Base-by-base conservation (phyloP, 176 grass and related monocot species). In the Pontederia crassipes region DNA sequence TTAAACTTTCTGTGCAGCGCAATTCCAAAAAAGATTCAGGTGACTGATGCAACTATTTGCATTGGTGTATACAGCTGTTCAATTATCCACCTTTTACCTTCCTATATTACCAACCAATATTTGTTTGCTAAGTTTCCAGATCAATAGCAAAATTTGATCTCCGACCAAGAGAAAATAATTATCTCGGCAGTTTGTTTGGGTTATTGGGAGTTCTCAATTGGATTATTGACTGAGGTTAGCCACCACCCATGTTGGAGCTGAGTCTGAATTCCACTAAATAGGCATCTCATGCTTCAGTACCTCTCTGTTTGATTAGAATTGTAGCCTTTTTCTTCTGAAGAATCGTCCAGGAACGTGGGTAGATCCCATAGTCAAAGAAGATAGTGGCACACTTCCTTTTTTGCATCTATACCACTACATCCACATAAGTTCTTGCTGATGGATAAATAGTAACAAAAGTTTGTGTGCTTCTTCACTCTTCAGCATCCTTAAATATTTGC, bases 221-320 rank as follows among this genome's bases (percentile, higher is more conserved):
- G 17, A 17, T 28, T 62, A 24, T 61, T 49, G 54, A 29, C 55
- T 52, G 18, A 61, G 64, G 18, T 28, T 58, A 49, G 8, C 52
- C 50, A 75, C 62, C 53, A 69, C 55, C 62, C 51, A 67, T 12
- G 54, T 74, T n/a, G 24, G 49, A 68, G 40, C 59, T 58, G 71
- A 79, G 29, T 83, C 49, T 63, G 50, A 61, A 64, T 65, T 85
- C 78, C 86, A 85, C 86, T 82, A 27, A 20, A 17, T 46, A 46
- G 17, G 66, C 66, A 57, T 57, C 16, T 57, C n/a, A 69, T 46
- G 49, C 66, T 69, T 56, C 53, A 51, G 46, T 67, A 12, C 26
- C 56, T 56, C 52, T 47, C 28, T 55, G 17, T 12, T 10, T 11
- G 35, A 13, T 57, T 26, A 2, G 4, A 27, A 2, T 67, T 53